These are phyloP conservation scores for Inga oerstediana DNA, from an alignment of 306 rosid species.

Conservation along the genomic window DNA sequence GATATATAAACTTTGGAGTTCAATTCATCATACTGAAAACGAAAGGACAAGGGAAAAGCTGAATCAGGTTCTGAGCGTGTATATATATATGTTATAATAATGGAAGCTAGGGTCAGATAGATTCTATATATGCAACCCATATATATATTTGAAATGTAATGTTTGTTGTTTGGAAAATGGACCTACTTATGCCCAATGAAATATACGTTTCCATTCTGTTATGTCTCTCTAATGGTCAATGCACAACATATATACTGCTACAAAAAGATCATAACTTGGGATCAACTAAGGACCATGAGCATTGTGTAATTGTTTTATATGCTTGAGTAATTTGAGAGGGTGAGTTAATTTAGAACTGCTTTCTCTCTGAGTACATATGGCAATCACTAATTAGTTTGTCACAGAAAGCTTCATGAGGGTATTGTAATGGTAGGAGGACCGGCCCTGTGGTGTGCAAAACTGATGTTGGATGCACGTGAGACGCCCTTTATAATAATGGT, in stretches of 20 bases:
- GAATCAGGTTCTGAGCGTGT: not conserved
- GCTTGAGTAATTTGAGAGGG: not conserved
- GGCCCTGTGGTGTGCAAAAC: constrained; percentile 28
- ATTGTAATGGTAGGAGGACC: constrained; percentile 26
- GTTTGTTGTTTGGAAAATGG: not conserved
- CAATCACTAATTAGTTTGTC: constrained; percentile 13
- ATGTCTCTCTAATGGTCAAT: not conserved
- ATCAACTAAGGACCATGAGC: not conserved
- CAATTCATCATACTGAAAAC: not conserved
- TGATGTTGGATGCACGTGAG: constrained; percentile 32
- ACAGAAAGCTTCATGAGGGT: constrained; percentile 9
- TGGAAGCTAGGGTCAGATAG: not conserved
- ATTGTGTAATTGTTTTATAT: not conserved
- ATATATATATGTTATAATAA: not conserved
- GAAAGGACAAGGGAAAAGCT: not conserved
- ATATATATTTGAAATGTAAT: not conserved
- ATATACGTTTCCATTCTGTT: too few relatives aligned
- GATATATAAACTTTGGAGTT: not conserved
- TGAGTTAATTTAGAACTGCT: not conserved
- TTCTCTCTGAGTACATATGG: not conserved
- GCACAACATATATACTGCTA: not conserved
- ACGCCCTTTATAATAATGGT: constrained; percentile 17
- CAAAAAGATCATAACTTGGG: not conserved
- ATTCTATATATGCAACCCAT: not conserved
- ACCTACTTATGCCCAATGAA: not conserved